These are phyloP conservation scores for Aspergillus ibericus DNA, from an alignment of 2,329 filamentous ascomycete genomes.

Conservation along the genomic window DNA sequence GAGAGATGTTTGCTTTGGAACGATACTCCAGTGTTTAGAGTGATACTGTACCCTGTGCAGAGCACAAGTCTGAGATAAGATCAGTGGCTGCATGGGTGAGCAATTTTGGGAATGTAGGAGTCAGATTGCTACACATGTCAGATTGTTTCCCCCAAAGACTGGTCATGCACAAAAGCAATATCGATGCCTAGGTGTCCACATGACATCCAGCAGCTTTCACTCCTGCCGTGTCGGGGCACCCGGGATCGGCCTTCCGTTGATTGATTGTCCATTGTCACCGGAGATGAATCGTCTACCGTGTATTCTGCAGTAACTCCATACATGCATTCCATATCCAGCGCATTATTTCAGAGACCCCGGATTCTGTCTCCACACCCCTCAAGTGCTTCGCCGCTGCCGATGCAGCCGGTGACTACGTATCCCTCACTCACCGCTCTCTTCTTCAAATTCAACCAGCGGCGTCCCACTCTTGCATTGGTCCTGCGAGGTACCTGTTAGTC, in stretches of 20 bases:
- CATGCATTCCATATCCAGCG: neutral
- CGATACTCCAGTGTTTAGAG: neutral
- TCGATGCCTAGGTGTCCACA: neutral
- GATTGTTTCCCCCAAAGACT: neutral
- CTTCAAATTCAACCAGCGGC: slow-evolving; percentile 71
- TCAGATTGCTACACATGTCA: neutral
- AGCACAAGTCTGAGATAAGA: neutral
- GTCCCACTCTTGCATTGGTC: slow-evolving; percentile 79
- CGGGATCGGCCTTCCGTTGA: too few relatives aligned
- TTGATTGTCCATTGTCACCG: too few relatives aligned
- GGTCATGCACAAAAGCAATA: neutral
- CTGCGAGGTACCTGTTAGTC: slow-evolving; percentile 44
- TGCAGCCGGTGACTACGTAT: neutral
- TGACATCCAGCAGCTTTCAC: neutral
- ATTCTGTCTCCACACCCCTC: neutral
- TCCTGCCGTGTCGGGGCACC: too few relatives aligned
- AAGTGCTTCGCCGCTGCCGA: neutral
- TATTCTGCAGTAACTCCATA: neutral
- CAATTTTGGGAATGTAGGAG: neutral
- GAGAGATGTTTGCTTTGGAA: too few relatives aligned
- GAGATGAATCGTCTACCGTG: too few relatives aligned
- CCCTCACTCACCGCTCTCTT: slow-evolving; percentile 29
- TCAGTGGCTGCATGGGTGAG: too few relatives aligned
- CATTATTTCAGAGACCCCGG: neutral
- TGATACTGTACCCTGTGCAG: neutral